Percentiles rank a stretch among this genome's conserved stretches.
phyloP scores from a whole-genome alignment of 768 basidiomycete genomes.

The Imleria badia region DNA sequence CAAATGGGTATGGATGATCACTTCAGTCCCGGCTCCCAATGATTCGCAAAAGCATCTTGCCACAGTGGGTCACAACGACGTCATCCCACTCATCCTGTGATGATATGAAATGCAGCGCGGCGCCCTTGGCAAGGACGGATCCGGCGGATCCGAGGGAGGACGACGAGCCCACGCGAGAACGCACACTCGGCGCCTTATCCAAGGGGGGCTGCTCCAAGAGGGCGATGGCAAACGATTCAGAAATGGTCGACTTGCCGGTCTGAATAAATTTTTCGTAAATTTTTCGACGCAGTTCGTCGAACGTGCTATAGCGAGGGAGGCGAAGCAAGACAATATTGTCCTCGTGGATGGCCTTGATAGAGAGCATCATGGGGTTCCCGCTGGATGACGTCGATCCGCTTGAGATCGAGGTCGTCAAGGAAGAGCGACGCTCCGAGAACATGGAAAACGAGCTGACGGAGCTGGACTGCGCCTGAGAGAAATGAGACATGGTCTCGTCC shows the following conservation, averaged over 20 bases:
- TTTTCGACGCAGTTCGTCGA: constrained; percentile 53
- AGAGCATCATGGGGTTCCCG: constrained; percentile 33
- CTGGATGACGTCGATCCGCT: constrained; percentile 36
- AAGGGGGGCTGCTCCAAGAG: constrained; percentile 43
- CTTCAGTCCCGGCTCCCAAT: constrained; percentile 30
- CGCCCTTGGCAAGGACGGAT: constrained; percentile 14
- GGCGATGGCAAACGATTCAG: constrained; percentile 54
- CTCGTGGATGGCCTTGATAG: constrained; percentile 65
- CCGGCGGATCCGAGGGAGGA: constrained; percentile 35
- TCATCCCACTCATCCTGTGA: constrained; percentile 63
- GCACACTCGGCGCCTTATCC: constrained; percentile 13
- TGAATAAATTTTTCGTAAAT: constrained; percentile 67
- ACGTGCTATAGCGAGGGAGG: constrained; percentile 44
- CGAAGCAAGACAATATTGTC: constrained; percentile 65
- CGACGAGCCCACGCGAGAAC: constrained; percentile 34
- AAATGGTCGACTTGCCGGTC: constrained; percentile 56
- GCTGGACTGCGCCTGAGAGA: constrained; percentile 6
- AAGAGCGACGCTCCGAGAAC: constrained; percentile 24
- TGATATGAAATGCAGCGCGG: constrained; percentile 45
- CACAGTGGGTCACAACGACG: constrained; percentile 41
- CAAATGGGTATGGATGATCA: neutral
- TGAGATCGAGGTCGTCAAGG: constrained; percentile 35
- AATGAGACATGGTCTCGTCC: constrained; percentile 11
- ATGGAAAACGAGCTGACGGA: constrained; percentile 6
- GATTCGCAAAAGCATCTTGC: constrained; percentile 60